Evolutionary conservation across 1,284 basidiomycete species (phyloP), one percentile per base, ranked within the genome.

Genomic region (Marasmius tenuissimus): DNA sequence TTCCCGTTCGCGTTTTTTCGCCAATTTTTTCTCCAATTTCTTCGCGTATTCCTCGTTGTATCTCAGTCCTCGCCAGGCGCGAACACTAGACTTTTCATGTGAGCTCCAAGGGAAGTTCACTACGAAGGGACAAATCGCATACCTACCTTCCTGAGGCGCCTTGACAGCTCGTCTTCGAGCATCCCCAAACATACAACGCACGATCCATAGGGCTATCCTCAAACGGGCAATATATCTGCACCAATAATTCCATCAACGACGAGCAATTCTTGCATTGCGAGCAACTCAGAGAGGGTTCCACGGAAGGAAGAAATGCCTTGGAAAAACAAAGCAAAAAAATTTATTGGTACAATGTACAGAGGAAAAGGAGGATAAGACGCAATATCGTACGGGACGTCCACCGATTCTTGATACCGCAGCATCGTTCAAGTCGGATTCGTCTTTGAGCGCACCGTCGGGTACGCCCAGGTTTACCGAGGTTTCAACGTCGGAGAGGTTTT

Each of bases 141-240:
- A 79, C 88, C 76, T 78, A 89, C 89, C 88, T 88, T 68, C 90
- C 91, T 35, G 81, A 76, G 72, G 88, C 87, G 61, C 81, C 79
- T 70, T 94, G 92, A 74, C 92, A 94, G 20, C 76, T 71, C 6
- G 82, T 74, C 33, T 81, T 79, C 3, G 88, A 78, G 68, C 92
- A 94, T 12, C 85, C 92, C 88, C 92, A 94, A 18, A 93, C 79
- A 69, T 93, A 93, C 57, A 94, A 74, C 1, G 86, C 88, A 57
- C 93, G 82, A 70, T 94, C 92, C 81, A 89, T 87, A 8, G 88
- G 84, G 66, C 91, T 94, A 42, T 87, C 79, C 70, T 93, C 89
- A 66, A 94, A 86, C 0, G 93, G 93, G 72, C 91, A 94, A 90
- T 92, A 94, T 68, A 94, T 82, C 67, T 94, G 92, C 12, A 91